These are phyloP conservation scores for Coemansia sp. DNA, from an alignment of 192 early-diverging fungal species.

Conservation along the genomic window DNA sequence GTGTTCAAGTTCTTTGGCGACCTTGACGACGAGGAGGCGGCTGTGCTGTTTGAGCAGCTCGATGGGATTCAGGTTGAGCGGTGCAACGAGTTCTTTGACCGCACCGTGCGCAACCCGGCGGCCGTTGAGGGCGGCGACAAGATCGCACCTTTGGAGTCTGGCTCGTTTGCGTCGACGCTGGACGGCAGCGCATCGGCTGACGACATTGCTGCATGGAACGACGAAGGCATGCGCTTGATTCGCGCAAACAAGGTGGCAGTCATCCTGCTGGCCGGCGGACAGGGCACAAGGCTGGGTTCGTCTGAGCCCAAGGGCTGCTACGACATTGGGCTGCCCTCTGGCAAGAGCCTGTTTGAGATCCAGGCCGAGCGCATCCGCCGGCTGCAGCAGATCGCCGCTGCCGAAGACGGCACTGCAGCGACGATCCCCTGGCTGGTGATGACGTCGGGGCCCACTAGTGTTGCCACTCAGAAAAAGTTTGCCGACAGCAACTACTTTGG, in stretches of 20 bases:
- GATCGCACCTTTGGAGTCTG: constrained; percentile 78
- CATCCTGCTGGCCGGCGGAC: constrained; percentile 91
- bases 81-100: constrained; percentile 82
- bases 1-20: constrained; percentile 83
- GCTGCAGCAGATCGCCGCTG: constrained; percentile 74
- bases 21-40: constrained; percentile 64
- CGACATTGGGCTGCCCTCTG: constrained; percentile 87
- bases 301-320: constrained; percentile 93
- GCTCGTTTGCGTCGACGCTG: constrained; percentile 69
- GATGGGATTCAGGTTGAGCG: constrained; percentile 75
- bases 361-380: constrained; percentile 93
- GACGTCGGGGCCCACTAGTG: constrained; percentile 93
- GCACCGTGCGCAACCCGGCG: constrained; percentile 61
- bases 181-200: constrained; percentile 50
- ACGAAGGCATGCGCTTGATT: constrained; percentile 78
- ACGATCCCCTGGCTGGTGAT: constrained; percentile 98
- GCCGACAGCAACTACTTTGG: constrained; percentile 87
- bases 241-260: constrained; percentile 89
- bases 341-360: constrained; percentile 89
- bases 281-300: constrained; percentile 84
- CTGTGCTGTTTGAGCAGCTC: constrained; percentile 69
- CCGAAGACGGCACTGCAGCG: constrained; percentile 32
- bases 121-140: constrained; percentile 54
- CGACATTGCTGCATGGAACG: constrained; percentile 70
- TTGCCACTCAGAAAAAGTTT: constrained; percentile 81